These are phyloP conservation scores for Epichloe sibirici DNA, from an alignment of 2,329 filamentous ascomycete genomes.

Conservation along the genomic window DNA sequence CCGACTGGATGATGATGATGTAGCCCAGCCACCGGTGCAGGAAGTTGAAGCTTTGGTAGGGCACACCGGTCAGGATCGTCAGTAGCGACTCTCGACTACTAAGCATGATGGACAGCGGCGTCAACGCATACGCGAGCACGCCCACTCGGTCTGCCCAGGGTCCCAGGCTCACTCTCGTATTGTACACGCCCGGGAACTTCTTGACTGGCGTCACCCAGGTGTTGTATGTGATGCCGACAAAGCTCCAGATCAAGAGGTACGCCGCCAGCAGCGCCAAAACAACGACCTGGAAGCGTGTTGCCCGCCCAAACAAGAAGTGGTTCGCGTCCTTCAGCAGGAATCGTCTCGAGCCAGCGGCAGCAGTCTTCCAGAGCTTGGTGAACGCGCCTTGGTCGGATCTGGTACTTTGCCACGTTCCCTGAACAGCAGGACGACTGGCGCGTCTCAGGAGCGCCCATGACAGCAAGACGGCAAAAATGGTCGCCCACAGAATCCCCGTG, in stretches of 20 bases:
- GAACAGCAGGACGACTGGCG: conserved; percentile 12
- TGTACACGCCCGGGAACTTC: conserved; percentile 39
- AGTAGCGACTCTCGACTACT: conserved; percentile 59
- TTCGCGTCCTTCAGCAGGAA: conserved; percentile 50
- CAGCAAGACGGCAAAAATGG: conserved; percentile 30
- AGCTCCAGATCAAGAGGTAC: conserved; percentile 57
- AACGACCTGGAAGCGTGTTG: conserved; percentile 55
- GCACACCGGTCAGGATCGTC: conserved; percentile 57
- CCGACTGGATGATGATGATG: conserved; percentile 56
- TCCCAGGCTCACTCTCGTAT: conserved; percentile 53
- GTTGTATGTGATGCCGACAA: conserved; percentile 55
- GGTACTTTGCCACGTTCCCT: conserved; percentile 8
- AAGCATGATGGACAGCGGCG: conserved; percentile 56
- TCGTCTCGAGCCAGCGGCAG: conserved; percentile 25
- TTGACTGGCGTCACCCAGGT: conserved; percentile 60
- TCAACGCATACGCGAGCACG: conserved; percentile 60
- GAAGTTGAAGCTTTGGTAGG: conserved; percentile 69
- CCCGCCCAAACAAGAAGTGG: conserved; percentile 49
- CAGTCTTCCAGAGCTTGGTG: conserved; percentile 21
- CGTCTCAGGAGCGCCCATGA: conserved; percentile 25
- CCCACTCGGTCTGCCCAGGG: conserved; percentile 59
- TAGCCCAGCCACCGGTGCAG: conserved; percentile 66
- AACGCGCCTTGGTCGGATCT: conserved; percentile 10
- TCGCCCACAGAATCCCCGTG: conserved; percentile 36
- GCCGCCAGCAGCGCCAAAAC: conserved; percentile 43